A percentile compares a stretch with the other conserved stretches of the same genome.
These are phyloP conservation scores for Phytophthora meadii DNA, from an alignment of 352 stramenopile genomes.

Conservation along the genomic window DNA sequence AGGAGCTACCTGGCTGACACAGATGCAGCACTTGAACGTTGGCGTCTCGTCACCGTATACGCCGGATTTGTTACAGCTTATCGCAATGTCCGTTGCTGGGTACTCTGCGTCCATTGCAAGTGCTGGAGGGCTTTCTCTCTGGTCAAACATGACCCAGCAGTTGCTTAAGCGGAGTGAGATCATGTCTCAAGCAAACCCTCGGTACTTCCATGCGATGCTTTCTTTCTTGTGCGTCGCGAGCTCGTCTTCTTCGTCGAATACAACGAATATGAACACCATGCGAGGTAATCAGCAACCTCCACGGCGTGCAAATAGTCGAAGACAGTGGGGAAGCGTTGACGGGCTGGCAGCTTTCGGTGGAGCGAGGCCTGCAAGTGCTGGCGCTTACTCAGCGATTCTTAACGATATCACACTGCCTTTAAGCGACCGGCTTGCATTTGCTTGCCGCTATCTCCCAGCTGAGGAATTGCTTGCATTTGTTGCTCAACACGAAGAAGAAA, in stretches of 20 bases:
- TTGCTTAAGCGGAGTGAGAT: conserved; percentile 82
- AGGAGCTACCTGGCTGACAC: conserved; percentile 66
- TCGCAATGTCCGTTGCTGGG: conserved; percentile 87
- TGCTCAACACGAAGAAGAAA: conserved; percentile 78
- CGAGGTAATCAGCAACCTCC: conserved; percentile 38
- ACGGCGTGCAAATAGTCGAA: conserved; percentile 43
- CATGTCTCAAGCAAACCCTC: conserved; percentile 57
- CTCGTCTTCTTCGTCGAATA: conserved; percentile 37
- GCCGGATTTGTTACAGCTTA: conserved; percentile 85
- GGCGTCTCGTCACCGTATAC: conserved; percentile 49
- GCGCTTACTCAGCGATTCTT: conserved; percentile 81
- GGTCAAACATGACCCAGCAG: conserved; percentile 81
- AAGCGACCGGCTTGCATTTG: conserved; percentile 92
- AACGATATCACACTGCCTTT: conserved; percentile 87
- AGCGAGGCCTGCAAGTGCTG: conserved; percentile 38
- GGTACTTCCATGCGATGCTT: conserved; percentile 86
- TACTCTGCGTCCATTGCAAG: conserved; percentile 70
- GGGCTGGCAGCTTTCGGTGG: conserved; percentile 47
- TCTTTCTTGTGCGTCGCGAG: conserved; percentile 72
- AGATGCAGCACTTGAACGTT: conserved; percentile 59
- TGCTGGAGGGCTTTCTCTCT: conserved; percentile 59
- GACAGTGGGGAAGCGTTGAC: conserved; percentile 73
- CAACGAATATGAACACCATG: conserved; percentile 31
- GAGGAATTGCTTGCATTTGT: conserved; percentile 90
- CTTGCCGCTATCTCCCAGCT: conserved; percentile 89